Percentiles rank a stretch among this genome's conserved stretches.
phyloP scores from a whole-genome alignment of 2,329 filamentous ascomycete species.

The Cladosporium sp. region DNA sequence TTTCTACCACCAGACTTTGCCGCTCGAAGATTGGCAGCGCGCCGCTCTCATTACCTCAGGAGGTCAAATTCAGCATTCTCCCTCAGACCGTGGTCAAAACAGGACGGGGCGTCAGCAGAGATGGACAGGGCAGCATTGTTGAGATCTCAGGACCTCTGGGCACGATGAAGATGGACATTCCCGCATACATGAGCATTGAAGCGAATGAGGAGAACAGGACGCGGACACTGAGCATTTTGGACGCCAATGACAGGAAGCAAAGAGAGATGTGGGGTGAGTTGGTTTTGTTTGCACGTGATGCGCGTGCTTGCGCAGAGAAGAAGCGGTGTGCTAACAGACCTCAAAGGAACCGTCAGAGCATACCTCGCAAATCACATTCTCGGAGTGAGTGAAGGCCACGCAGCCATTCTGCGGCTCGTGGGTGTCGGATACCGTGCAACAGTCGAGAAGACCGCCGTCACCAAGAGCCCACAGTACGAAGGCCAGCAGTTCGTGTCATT shows the following conservation, averaged over 20 bases:
- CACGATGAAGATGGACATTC: conserved; percentile 75
- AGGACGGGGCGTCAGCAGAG: conserved; percentile 7
- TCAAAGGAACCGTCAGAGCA: conserved; percentile 79
- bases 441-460: conserved; percentile 74
- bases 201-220: conserved; percentile 66
- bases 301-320: not conserved
- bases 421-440: conserved; percentile 94
- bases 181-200: conserved; percentile 72
- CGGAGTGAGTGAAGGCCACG: conserved; percentile 95
- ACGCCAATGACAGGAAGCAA: conserved; percentile 71
- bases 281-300: conserved; percentile 13
- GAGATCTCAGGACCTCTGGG: conserved; percentile 82
- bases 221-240: conserved; percentile 68
- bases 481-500: conserved; percentile 88
- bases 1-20: conserved; percentile 56
- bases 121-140: conserved; percentile 46
- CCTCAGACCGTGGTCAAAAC: not conserved
- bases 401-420: conserved; percentile 86
- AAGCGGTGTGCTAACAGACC: conserved; percentile 3
- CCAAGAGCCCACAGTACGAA: conserved; percentile 66
- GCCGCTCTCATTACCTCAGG: conserved; percentile 76
- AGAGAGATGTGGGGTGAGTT: conserved; percentile 91
- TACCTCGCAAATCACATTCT: conserved; percentile 89
- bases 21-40: conserved; percentile 84
- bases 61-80: conserved; percentile 69